Evolutionary conservation across 306 rosid genomes (phyloP), one percentile per base, ranked within the genome.

Genomic region (Casuarina glauca): DNA sequence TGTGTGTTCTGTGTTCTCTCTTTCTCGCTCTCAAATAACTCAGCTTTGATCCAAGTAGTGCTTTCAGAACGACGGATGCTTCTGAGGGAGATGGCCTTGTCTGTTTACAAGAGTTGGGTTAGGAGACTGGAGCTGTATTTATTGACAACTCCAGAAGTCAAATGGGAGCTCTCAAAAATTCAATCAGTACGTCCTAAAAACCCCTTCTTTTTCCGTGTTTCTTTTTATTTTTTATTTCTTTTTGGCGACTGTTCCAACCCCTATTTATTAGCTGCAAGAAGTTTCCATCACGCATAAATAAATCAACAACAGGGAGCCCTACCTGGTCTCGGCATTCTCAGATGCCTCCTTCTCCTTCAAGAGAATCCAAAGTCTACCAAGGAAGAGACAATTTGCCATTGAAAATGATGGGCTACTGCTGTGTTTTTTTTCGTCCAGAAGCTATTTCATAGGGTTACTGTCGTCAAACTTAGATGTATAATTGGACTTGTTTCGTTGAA

Each of bases 121-220:
- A 51, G 72, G 69, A 80, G 74, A 74, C 53, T 45, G 63, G 53
- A 53, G 16, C 44, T 68, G 61, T 66, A 68, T 80, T 81, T 75
- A 70, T 74, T 72, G 26, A 74, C 73, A 82, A 83, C 32, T 75
- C 79, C 84, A 87, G 0, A 86, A 89, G 96, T 90, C 97, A 92
- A 90, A 88, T 77, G 84, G 80, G 76, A 75, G 82, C 75, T 86
- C 71, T 76, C 74, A 76, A 51, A 81, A 84, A 76, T 78, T 85
- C 91, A 89, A 81, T 79, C 77, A 58, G 71, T 84, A 79, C 64
- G 57, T 8, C 66, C 74, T 44, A 75, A 72, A 69, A 61, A 45
- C 63, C 53, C 2, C 17, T 57, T 71, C 42, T 79, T 52, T 81
- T 57, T 79, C 32, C 32, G 32, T 26, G 32, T 70, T 71, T 51